Conservation (phyloP, 2,329 filamentous ascomycete genomes). For the Hymenoscyphus occultus region DNA sequence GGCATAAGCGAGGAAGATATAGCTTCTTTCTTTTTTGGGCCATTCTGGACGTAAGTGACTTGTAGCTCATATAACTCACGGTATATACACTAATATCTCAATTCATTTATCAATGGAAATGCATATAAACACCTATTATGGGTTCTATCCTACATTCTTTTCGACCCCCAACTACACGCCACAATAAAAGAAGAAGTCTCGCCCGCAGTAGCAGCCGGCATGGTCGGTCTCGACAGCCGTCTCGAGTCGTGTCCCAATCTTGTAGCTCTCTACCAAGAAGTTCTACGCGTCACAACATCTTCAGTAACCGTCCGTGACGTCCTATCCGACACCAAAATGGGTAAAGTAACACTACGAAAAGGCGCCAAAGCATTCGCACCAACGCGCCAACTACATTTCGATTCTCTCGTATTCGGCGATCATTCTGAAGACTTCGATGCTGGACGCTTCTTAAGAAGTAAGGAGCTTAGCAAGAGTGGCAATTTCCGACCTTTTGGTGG, state of each 20-base stretch:
- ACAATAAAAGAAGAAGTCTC: conserved; percentile 6
- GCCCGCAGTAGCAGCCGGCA: not conserved
- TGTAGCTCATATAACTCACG: not conserved
- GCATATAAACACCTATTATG: conserved; percentile 12
- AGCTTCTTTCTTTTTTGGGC: not conserved
- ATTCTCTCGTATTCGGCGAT: not conserved
- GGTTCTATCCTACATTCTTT: conserved; percentile 13
- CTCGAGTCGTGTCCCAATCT: not conserved
- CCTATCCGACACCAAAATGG: conserved; percentile 4
- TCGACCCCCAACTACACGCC: not conserved
- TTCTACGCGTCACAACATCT: not conserved
- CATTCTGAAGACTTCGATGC: conserved; percentile 5
- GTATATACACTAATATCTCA: not conserved
- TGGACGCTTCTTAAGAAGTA: conserved; percentile 6
- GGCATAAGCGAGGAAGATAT: not conserved
- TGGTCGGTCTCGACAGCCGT: not conserved
- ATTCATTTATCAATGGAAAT: conserved; percentile 12
- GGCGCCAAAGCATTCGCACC: conserved; percentile 11
- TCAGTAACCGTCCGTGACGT: conserved; percentile 11
- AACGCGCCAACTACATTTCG: conserved; percentile 11
- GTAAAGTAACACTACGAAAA: conserved; percentile 9
- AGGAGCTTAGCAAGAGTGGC: not conserved
- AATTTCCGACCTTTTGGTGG: conserved; percentile 15
- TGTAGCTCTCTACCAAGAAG: conserved; percentile 8
- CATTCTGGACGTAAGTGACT: conserved; percentile 5